Percentiles rank a stretch among this genome's conserved stretches.
phyloP scores from a whole-genome alignment of 2,329 filamentous ascomycete genomes.

The Ilyonectria sp. region DNA sequence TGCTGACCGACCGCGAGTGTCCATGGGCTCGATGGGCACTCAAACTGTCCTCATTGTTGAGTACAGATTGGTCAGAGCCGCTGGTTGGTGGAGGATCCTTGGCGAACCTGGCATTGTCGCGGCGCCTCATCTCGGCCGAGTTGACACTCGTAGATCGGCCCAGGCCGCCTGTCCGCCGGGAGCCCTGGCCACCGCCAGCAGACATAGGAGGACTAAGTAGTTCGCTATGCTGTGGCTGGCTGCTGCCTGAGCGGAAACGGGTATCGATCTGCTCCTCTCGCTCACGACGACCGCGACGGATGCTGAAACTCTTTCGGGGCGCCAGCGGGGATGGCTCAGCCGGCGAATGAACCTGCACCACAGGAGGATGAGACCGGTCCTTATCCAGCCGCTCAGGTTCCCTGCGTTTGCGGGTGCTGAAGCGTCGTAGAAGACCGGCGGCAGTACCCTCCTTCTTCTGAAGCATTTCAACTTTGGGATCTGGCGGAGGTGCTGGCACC shows the following conservation, averaged over 20 bases:
- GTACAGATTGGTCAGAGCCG: conserved; percentile 82
- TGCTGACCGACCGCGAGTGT: conserved; percentile 73
- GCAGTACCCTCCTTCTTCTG: conserved; percentile 90
- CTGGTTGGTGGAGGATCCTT: conserved; percentile 82
- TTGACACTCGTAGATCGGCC: conserved; percentile 94
- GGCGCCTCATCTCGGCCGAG: conserved; percentile 84
- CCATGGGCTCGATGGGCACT: conserved; percentile 67
- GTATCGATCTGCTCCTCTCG: conserved; percentile 64
- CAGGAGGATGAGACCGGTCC: conserved; percentile 78
- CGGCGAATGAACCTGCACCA: conserved; percentile 85
- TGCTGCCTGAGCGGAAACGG: conserved; percentile 69
- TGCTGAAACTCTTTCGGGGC: conserved; percentile 90
- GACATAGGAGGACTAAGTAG: conserved; percentile 82
- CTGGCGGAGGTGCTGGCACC: conserved; percentile 56
- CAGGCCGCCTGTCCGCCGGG: conserved; percentile 75
- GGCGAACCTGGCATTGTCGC: conserved; percentile 62
- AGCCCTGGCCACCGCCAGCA: conserved; percentile 68
- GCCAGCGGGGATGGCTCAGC: conserved; percentile 72
- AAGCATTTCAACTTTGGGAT: conserved; percentile 72
- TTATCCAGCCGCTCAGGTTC: conserved; percentile 75
- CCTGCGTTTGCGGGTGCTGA: conserved; percentile 87
- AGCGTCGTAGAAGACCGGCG: conserved; percentile 85
- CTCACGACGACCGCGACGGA: conserved; percentile 73
- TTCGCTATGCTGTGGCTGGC: conserved; percentile 82
- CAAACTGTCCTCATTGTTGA: conserved; percentile 64